phyloP scores from a whole-genome alignment of 2,329 filamentous ascomycete genomes.

The Trichoderma hamatum region DNA sequence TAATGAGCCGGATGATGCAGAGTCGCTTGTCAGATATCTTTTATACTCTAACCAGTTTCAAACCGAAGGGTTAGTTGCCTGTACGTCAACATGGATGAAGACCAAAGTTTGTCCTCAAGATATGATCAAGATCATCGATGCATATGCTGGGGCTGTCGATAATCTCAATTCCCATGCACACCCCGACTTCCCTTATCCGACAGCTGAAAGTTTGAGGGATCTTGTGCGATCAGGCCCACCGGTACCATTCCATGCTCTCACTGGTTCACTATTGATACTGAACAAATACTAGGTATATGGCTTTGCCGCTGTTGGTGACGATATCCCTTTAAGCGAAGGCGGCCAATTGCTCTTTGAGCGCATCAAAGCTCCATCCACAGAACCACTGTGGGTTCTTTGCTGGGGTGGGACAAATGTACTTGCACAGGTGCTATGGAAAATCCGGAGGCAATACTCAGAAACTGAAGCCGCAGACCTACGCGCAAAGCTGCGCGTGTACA shows the following conservation, averaged over 20 bases:
- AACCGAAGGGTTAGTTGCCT: neutral
- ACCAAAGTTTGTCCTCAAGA: too few species aligned
- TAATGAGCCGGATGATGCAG: neutral
- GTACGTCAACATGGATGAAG: too few species aligned
- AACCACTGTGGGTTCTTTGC: neutral
- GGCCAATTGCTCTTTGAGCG: neutral
- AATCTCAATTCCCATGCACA: neutral
- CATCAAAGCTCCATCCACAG: too few species aligned
- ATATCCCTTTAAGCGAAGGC: neutral
- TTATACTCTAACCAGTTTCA: neutral
- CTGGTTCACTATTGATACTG: too few species aligned
- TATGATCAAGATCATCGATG: too few species aligned
- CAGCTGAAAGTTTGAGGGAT: neutral
- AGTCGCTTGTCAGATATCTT: neutral
- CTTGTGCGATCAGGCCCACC: neutral
- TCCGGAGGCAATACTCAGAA: neutral
- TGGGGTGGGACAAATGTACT: slow-evolving; percentile 1
- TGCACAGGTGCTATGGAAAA: neutral
- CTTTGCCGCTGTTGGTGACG: neutral
- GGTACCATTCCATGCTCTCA: too few species aligned
- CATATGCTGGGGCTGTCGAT: too few species aligned
- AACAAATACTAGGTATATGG: neutral
- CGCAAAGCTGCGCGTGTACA: neutral
- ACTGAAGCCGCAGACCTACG: neutral
- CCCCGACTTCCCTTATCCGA: neutral